These are phyloP conservation scores for Aspergillus panamensis DNA, from an alignment of 495 filamentous ascomycete species.

Conservation along the genomic window DNA sequence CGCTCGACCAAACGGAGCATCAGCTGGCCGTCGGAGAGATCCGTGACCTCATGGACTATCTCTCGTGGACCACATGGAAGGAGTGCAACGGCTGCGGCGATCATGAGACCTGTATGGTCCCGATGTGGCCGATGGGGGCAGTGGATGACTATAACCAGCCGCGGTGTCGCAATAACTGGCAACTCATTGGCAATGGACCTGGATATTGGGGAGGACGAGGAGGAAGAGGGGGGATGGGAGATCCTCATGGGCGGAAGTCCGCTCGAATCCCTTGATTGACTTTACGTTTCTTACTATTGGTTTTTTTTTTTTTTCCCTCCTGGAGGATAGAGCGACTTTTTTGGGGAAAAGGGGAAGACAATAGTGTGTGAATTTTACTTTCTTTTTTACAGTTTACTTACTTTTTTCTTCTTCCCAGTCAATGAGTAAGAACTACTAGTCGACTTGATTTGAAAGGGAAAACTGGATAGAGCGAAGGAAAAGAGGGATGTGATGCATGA, in stretches of 20 bases:
- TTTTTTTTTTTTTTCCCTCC: no score
- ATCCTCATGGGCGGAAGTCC: conserved; percentile 3
- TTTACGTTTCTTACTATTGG: neutral
- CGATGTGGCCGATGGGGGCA: conserved; percentile 62
- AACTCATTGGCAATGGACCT: conserved; percentile 26
- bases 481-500: no score
- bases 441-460: no score
- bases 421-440: no score
- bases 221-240: no score
- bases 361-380: neutral
- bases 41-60: conserved; percentile 41
- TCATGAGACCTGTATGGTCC: conserved; percentile 62
- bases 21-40: conserved; percentile 28
- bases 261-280: conserved; percentile 1
- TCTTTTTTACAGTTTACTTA: no score
- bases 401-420: no score
- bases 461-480: neutral
- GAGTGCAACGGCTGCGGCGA: conserved; percentile 51
- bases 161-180: conserved; percentile 37
- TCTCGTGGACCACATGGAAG: conserved; percentile 62
- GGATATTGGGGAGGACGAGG: conserved; percentile 35
- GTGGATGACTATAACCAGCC: conserved; percentile 52
- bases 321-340: no score
- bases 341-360: neutral
- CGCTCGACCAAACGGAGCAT: conserved; percentile 29